Base-by-base conservation (phyloP, 805 yeast genomes). In the Candida morakotiae region DNA sequence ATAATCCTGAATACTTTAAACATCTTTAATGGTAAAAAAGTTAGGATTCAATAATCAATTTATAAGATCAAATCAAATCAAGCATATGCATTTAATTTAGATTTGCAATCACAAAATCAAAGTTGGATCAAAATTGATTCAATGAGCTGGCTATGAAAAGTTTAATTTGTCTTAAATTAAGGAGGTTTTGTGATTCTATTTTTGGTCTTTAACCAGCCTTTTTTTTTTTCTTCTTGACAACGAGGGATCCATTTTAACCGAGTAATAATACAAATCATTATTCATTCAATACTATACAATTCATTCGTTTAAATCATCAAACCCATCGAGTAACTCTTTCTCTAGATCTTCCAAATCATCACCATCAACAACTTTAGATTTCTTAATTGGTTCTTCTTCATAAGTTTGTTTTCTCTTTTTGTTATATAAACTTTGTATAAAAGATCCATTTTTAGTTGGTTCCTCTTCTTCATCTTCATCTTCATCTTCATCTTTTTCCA, bases 321-420 rank as follows among this genome's bases (percentile, higher is more conserved):
- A 57, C 23, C 79, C 78, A 47, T 48, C 81, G 62, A 73, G 54
- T 31, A 74, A 54, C 46, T 72, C 77, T 42, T 67, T 64, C 44
- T 74, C 79, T 24, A 71, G 65, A 33, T 71, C 77, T 35, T 71
- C 75, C 34, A 67, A 57, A 20, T 66, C 69, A 5, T 39, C 50
- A 21, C 23, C 25, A 23, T 23, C 28, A 10, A n/a, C 18, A 9
- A 22, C 29, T n/a, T 24, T 25, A n/a, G 16, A 18, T 36, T 32
- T 30, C 25, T 38, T 40, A 34, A 32, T 36, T 16, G 39, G 43
- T 27, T 34, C 25, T 9, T 42, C 51, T 13, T 48, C 55, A 24
- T 45, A 43, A 11, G 38, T 47, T 9, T 41, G 38, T 8, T 39
- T 43, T 21, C 41, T 39, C 42, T 57, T 35, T 44, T 51, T 29